These are phyloP conservation scores for Plasmodium ovale DNA, from an alignment of 169 alveolate genomes.

Conservation along the genomic window DNA sequence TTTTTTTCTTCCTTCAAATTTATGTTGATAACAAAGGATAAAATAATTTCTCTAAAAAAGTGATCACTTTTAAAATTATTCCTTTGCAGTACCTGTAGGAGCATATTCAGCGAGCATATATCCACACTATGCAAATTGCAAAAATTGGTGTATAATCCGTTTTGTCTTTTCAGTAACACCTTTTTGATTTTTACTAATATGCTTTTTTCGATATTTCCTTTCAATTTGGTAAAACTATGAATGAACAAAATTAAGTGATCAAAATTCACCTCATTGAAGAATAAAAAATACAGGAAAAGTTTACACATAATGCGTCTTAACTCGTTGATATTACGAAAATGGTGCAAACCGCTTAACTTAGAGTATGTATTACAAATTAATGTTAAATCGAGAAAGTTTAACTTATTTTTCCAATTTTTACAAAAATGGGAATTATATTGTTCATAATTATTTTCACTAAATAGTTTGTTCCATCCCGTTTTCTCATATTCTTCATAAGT, in stretches of 20 bases:
- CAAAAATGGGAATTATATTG: not conserved
- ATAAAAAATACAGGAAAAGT: constrained; percentile 64
- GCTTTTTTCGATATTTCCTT: constrained; percentile 28
- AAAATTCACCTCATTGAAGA: constrained; percentile 18
- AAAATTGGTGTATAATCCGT: not conserved
- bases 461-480: not conserved
- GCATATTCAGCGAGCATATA: constrained; percentile 57
- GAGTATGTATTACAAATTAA: constrained; percentile 59
- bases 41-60: constrained; percentile 26
- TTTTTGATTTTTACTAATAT: constrained; percentile 36
- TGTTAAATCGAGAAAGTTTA: constrained; percentile 54
- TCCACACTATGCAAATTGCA: constrained; percentile 12
- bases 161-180: not conserved
- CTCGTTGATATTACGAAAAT: constrained; percentile 23
- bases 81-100: constrained; percentile 35
- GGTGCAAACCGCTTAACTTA: constrained; percentile 9
- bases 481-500: not conserved
- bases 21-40: constrained; percentile 35
- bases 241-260: constrained; percentile 48
- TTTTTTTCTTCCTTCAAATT: constrained; percentile 39
- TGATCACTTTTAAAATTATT: constrained; percentile 12
- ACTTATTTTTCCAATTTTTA: constrained; percentile 11
- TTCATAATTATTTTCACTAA: not conserved
- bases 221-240: constrained; percentile 29
- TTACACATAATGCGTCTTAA: constrained; percentile 43